Evolutionary conservation across 2,329 filamentous ascomycete species (phyloP).

Genomic region (Epichloe amarillans): DNA sequence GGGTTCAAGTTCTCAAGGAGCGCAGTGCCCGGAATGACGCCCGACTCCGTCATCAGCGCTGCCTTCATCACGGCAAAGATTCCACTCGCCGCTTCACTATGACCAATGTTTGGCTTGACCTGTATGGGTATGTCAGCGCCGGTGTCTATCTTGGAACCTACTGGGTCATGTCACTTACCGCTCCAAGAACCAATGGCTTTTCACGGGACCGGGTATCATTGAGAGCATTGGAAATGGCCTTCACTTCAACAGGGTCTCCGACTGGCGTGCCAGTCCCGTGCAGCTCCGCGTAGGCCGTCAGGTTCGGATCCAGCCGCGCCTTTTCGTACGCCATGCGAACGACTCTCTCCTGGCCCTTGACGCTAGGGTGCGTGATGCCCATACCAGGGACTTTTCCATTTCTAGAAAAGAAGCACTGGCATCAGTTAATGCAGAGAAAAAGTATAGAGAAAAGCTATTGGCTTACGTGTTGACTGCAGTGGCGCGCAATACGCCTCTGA

Average conservation of each 20-base stretch:
- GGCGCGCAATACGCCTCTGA: slow-evolving; percentile 13
- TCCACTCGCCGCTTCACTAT: slow-evolving; percentile 14
- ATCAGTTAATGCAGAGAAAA: no score
- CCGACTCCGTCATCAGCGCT: slow-evolving; percentile 12
- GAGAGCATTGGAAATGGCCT: slow-evolving; percentile 26
- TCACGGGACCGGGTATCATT: not conserved
- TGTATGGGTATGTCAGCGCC: no score
- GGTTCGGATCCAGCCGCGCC: not conserved
- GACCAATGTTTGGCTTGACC: slow-evolving; percentile 9
- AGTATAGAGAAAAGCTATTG: no score
- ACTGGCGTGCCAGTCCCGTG: slow-evolving; percentile 27
- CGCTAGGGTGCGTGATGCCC: not conserved
- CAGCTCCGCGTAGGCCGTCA: slow-evolving; percentile 24
- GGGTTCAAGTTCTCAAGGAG: slow-evolving; percentile 1
- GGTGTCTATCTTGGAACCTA: no score
- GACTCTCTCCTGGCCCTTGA: not conserved
- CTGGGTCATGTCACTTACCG: no score
- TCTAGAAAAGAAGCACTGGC: no score
- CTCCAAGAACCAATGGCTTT: no score
- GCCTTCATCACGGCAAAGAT: slow-evolving; percentile 16
- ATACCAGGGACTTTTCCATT: slow-evolving; percentile 10
- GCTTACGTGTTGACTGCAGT: slow-evolving; percentile 8
- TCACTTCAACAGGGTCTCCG: slow-evolving; percentile 33
- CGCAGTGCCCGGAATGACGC: slow-evolving; percentile 9
- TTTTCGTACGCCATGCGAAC: not conserved